phyloP scores from a whole-genome alignment of 352 stramenopile species.

The Phytophthora fragariaefolia region DNA sequence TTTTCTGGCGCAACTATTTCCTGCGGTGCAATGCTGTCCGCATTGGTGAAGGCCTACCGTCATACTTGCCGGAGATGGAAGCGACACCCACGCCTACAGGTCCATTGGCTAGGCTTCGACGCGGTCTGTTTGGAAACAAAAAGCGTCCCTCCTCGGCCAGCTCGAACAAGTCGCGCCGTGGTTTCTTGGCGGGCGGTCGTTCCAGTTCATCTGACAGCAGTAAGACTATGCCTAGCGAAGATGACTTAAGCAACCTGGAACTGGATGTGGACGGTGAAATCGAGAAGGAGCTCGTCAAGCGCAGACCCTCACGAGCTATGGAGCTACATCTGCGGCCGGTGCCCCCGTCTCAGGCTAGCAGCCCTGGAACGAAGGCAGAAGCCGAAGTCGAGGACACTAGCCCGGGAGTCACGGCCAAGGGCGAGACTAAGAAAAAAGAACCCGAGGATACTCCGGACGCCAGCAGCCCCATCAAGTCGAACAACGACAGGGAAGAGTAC shows the following conservation, averaged over 20 bases:
- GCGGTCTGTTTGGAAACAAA: conserved; percentile 50
- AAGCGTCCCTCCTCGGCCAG: conserved; percentile 48
- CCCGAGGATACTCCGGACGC: conserved; percentile 22
- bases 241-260: conserved; percentile 61
- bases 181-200: conserved; percentile 34
- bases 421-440: conserved; percentile 18
- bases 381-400: conserved; percentile 11
- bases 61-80: conserved; percentile 61
- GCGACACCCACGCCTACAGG: conserved; percentile 18
- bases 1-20: conserved; percentile 81
- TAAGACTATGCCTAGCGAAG: conserved; percentile 35
- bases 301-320: conserved; percentile 54
- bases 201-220: conserved; percentile 40
- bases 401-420: conserved; percentile 4
- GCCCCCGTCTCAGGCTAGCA: conserved; percentile 18
- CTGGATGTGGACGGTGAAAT: conserved; percentile 79
- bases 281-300: conserved; percentile 65
- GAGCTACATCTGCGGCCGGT: conserved; percentile 29
- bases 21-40: conserved; percentile 68
- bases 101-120: conserved; percentile 59
- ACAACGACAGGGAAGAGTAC: conserved; percentile 16
- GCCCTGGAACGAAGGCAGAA: conserved; percentile 3
- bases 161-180: conserved; percentile 43
- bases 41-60: conserved; percentile 38
- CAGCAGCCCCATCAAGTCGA: conserved; percentile 13